phyloP scores from a whole-genome alignment of 208 protist species.

The Acanthamoeba lenticulata region DNA sequence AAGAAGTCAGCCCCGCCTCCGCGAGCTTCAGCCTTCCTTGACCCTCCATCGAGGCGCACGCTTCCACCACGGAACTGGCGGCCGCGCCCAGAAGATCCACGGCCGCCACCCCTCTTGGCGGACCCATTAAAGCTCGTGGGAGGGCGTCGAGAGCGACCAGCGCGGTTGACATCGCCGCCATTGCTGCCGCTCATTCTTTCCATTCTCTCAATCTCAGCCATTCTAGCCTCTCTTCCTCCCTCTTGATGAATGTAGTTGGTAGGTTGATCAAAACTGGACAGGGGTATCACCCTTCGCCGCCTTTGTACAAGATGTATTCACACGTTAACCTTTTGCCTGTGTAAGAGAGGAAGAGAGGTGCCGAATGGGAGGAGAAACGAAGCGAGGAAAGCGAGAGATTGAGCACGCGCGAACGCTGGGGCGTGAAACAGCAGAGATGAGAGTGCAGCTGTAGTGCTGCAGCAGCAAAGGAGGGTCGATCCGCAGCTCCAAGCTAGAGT shows the following conservation, averaged over 20 bases:
- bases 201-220: background rate
- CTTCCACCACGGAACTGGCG: background rate
- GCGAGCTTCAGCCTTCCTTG: background rate
- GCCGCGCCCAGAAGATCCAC: background rate
- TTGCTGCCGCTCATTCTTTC: background rate
- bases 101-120: background rate
- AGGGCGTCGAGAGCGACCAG: background rate
- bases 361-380: background rate
- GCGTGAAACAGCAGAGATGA: too few species aligned
- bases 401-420: too few species aligned
- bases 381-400: background rate
- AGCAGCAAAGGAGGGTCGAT: too few species aligned
- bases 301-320: conserved; percentile 10
- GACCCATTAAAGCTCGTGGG: background rate
- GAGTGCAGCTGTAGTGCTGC: too few species aligned
- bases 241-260: background rate
- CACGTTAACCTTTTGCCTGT: background rate
- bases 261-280: background rate
- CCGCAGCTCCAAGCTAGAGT: too few species aligned
- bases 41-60: background rate
- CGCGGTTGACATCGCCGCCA: background rate
- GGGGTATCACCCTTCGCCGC: background rate
- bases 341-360: too few species aligned
- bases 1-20: background rate
- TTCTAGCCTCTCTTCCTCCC: background rate